These are phyloP conservation scores for Sambucus nigra DNA, from an alignment of 129 eudicot species.

Conservation along the genomic window DNA sequence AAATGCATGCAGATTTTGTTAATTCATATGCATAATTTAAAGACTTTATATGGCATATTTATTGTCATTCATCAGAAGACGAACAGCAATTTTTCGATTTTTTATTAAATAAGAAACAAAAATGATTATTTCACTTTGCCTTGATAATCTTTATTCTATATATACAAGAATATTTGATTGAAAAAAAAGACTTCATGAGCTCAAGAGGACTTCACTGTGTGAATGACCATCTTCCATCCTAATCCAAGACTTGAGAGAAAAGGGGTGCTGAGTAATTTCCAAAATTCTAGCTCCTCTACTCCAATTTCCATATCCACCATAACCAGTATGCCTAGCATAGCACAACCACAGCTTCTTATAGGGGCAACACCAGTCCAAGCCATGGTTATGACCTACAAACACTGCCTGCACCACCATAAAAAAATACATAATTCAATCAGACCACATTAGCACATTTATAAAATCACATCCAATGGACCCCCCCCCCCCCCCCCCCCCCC, in stretches of 20 bases:
- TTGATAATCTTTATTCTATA: too few relatives aligned
- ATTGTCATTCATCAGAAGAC: too few relatives aligned
- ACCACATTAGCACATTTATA: too few relatives aligned
- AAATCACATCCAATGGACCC: too few relatives aligned
- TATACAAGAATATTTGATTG: too few relatives aligned
- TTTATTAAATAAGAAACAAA: too few relatives aligned
- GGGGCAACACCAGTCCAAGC: conserved; percentile 97
- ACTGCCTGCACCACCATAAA: conserved; percentile 49
- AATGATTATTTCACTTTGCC: too few relatives aligned
- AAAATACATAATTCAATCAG: not conserved
- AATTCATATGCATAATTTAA: too few relatives aligned
- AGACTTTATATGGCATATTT: too few relatives aligned
- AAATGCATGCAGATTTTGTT: too few relatives aligned
- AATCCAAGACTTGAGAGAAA: conserved; percentile 86
- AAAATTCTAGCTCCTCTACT: conserved; percentile 72
- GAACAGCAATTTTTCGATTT: too few relatives aligned
- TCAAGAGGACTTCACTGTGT: conserved; percentile 65
- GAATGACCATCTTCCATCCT: conserved; percentile 77
- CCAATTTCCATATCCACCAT: conserved; percentile 97
- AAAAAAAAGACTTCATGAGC: conserved; percentile 10
- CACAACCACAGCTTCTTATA: conserved; percentile 80
- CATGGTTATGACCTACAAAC: conserved; percentile 98
- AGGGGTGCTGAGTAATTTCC: conserved; percentile 54
- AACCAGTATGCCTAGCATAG: conserved; percentile 87
- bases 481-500: too few relatives aligned